Conservation (phyloP, 2,329 filamentous ascomycete genomes). For the Talaromyces piceae region DNA sequence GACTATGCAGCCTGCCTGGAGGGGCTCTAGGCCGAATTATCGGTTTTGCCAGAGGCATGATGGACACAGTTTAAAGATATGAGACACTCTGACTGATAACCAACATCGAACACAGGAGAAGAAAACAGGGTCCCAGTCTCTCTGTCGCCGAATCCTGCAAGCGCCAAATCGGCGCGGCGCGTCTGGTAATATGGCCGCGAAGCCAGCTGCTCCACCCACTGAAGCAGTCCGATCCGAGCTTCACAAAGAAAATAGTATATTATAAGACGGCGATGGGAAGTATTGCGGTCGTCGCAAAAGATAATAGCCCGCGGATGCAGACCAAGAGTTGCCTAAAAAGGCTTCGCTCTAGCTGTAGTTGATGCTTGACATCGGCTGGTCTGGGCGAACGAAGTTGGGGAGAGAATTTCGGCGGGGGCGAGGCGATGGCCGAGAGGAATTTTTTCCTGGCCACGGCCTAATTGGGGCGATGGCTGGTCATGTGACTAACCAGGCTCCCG, state of each 20-base stretch:
- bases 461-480: background rate
- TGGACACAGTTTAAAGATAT: background rate
- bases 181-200: background rate
- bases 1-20: constrained; percentile 33
- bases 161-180: background rate
- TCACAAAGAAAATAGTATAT: background rate
- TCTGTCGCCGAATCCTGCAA: background rate
- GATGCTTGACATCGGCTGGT: background rate
- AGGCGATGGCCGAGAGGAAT: background rate
- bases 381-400: background rate
- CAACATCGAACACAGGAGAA: background rate
- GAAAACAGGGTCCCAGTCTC: background rate
- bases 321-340: background rate
- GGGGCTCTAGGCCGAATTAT: constrained; percentile 24
- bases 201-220: background rate
- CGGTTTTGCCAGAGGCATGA: constrained; percentile 27
- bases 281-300: background rate
- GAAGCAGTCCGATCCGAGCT: background rate
- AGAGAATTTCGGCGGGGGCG: background rate
- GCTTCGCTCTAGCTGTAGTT: background rate
- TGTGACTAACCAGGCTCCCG: background rate
- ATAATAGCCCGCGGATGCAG: background rate
- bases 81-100: too few relatives aligned
- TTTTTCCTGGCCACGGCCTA: background rate
- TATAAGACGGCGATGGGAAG: background rate